Base-by-base conservation (phyloP, 331 rosid genomes). In the Rhamnella rubrinervis region DNA sequence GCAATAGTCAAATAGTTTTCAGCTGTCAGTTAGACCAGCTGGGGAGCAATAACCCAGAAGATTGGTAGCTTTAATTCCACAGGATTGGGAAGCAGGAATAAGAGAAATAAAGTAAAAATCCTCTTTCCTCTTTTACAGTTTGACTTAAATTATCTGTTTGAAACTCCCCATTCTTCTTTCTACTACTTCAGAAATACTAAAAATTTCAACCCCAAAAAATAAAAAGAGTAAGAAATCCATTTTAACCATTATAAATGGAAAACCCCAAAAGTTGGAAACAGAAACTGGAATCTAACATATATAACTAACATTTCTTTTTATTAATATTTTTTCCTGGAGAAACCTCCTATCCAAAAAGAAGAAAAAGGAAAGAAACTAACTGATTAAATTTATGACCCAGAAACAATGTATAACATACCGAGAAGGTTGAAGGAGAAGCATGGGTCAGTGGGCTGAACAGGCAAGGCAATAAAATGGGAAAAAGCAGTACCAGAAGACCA, bases 391-490 rank as follows among this genome's bases (percentile, higher is more conserved):
- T 53, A 53, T 18, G 49, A 44, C 4, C 49, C 58, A 17, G 21
- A 64, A 35, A 59, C 4, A 39, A 47, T 35, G 52, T 3, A 21
- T 20, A 69, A 70, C 82, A 74, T 68, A 92, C 98, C 85, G 80
- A 75, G 75, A 70, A 83, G 61, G 78, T 55, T 67, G 90, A 81
- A 79, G 89, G 75, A 6, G 82, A 82, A 25, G 83, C 95, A 79
- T 77, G 67, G 53, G 75, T 63, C 56, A 86, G 77, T 20, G 85
- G 78, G 55, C 60, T 56, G 80, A 85, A 75, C 64, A 81, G 66
- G 52, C 69, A 59, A 18, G 82, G 61, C 59, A 81, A 78, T 71
- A 71, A 64, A 49, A 75, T 39, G 25, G 80, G 59, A 51, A 77
- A 76, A n/a, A 86, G 76, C 59, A 86, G 74, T 44, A 85, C 74